Evolutionary conservation across 306 rosid species (phyloP).

Genomic region (Casuarina equisetifolia): DNA sequence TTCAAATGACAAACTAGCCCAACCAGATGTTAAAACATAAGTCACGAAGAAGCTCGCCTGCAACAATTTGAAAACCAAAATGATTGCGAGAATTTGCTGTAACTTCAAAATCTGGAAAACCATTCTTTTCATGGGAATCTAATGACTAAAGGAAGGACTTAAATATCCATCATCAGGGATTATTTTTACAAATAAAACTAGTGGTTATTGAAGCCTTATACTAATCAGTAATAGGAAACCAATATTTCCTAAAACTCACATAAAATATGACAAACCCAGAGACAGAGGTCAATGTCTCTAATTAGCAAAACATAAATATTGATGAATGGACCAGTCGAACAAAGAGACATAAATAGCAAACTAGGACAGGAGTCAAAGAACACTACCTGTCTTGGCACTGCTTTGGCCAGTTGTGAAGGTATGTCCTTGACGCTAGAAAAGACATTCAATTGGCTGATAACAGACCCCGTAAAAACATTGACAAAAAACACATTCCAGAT

Average conservation of each 20-base stretch:
- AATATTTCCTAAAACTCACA: not conserved
- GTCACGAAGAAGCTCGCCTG: slow-evolving; percentile 89
- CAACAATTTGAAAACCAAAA: slow-evolving; percentile 14
- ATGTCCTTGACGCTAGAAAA: slow-evolving; percentile 70
- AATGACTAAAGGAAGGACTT: not conserved
- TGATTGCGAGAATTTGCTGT: not conserved
- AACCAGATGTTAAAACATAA: slow-evolving; percentile 91
- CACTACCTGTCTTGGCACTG: slow-evolving; percentile 86
- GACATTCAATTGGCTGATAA: slow-evolving; percentile 57
- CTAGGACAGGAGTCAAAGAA: slow-evolving; percentile 15
- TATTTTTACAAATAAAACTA: not conserved
- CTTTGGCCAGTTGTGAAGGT: slow-evolving; percentile 77
- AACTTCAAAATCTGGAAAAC: not conserved
- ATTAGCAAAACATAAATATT: not conserved
- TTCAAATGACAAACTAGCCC: slow-evolving; percentile 91
- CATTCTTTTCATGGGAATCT: not conserved
- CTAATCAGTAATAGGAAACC: not conserved
- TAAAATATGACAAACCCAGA: not conserved
- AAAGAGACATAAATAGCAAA: not conserved
- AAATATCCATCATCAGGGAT: not conserved
- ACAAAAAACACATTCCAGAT: slow-evolving; percentile 97
- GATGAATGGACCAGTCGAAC: not conserved
- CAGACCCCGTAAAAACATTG: slow-evolving; percentile 79
- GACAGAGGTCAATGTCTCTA: not conserved
- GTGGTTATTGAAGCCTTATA: not conserved